A percentile compares a stretch with the other conserved stretches of the same genome.
phyloP scores from a whole-genome alignment of 768 basidiomycete species.

The Lyophyllum decastes region DNA sequence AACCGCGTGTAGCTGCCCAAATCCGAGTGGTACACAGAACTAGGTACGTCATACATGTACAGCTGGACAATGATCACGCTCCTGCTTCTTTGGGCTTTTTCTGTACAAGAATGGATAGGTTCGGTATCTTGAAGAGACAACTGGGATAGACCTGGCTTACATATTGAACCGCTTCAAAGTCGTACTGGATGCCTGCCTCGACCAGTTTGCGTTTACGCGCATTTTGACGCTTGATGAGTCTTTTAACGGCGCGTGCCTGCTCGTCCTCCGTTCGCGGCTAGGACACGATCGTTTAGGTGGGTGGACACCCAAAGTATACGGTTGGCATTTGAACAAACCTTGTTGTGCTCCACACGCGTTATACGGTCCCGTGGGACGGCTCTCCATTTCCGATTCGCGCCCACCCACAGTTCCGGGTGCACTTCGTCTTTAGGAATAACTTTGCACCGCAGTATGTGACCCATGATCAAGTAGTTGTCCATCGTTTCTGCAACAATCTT shows the following conservation, averaged over 20 bases:
- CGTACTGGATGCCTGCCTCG: slow-evolving; percentile 84
- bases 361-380: slow-evolving; percentile 73
- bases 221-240: slow-evolving; percentile 76
- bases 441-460: slow-evolving; percentile 91
- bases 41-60: background rate
- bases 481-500: slow-evolving; percentile 97
- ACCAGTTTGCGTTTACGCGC: slow-evolving; percentile 78
- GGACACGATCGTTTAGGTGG: background rate
- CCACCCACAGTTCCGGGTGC: slow-evolving; percentile 94
- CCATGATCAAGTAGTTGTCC: slow-evolving; percentile 97
- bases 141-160: slow-evolving; percentile 47
- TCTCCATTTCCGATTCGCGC: slow-evolving; percentile 93
- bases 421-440: slow-evolving; percentile 87
- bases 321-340: slow-evolving; percentile 48
- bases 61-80: background rate
- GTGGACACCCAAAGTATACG: background rate
- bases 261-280: slow-evolving; percentile 77
- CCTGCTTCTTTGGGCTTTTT: slow-evolving; percentile 22
- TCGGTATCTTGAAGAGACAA: background rate
- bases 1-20: background rate
- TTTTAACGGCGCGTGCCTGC: slow-evolving; percentile 60
- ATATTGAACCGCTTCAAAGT: slow-evolving; percentile 80
- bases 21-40: background rate
- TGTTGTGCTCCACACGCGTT: slow-evolving; percentile 76
- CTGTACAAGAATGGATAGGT: slow-evolving; percentile 8